Evolutionary conservation across 257 asterid species (phyloP), one percentile per base, ranked within the genome.

Genomic region (Nyctanthes arbortristis): DNA sequence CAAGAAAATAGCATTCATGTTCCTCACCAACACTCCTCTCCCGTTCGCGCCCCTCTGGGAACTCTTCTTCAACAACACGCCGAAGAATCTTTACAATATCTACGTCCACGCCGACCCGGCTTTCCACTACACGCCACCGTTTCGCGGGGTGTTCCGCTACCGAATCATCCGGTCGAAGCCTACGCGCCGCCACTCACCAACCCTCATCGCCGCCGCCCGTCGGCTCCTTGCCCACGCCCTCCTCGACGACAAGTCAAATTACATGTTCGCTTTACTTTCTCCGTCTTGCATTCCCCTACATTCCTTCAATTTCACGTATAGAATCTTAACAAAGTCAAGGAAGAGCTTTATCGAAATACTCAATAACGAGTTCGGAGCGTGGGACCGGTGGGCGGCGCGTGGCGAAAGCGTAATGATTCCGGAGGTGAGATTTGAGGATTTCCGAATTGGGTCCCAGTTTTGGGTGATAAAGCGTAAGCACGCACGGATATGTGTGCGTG

Each of bases 361-460:
- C 18, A 39, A 60, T 4, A 35, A 70, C 11, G 87, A 82, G 65
- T 73, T 69, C 1, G 73, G 84, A 20, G 87, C 84, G 56, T 70
- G 29, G 40, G 69, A 63, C 0, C 25, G 87, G 22, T 82, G 84
- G 84, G 80, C 80, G 64, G 87, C 84, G 75, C 87, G 84, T 71
- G 87, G 87, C 10, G 73, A 73, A 3, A 12, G 28, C 2, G 75
- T 61, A 27, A 82, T 82, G 87, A 56, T 67, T 0, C 84, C 87
- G 55, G 87, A 76, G 31, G 77, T 82, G 55, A 71, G 57, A 45
- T 82, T 76, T 9, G 78, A 76, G 68, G 77, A 76, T 13, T 82
- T 82, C 13, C 74, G 87, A 36, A 79, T 82, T 31, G 87, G 87
- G 82, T 79, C 87, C 40, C 87, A 79, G 52, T 82, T 82, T 10